These are phyloP conservation scores for Scedosporium apiospermum DNA, from an alignment of 2,329 filamentous ascomycete genomes.

Conservation along the genomic window DNA sequence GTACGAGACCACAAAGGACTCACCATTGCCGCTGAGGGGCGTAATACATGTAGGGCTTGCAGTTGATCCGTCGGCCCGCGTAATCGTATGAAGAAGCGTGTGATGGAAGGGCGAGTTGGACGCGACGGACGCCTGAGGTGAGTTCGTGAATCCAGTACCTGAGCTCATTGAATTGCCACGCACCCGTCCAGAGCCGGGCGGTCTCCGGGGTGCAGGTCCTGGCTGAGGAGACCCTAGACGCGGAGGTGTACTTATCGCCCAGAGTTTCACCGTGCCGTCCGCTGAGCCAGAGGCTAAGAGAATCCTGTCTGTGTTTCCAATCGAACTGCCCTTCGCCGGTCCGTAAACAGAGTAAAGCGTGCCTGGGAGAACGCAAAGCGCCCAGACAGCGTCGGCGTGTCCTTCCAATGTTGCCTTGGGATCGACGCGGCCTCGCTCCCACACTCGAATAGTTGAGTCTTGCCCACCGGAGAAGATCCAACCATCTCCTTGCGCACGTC, in stretches of 20 bases:
- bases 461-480: conserved; percentile 99
- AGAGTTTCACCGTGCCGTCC: conserved; percentile 85
- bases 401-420: conserved; percentile 91
- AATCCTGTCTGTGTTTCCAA: conserved; percentile 76
- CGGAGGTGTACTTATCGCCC: conserved; percentile 87
- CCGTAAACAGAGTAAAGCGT: conserved; percentile 76
- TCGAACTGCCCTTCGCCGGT: conserved; percentile 49
- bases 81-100: conserved; percentile 79
- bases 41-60: conserved; percentile 86
- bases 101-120: conserved; percentile 81
- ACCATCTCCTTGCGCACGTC: conserved; percentile 79
- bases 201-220: conserved; percentile 48
- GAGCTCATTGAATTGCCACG: conserved; percentile 90
- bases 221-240: conserved; percentile 74
- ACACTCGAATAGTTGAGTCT: conserved; percentile 85
- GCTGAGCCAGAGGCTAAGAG: conserved; percentile 85
- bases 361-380: conserved; percentile 81
- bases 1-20: conserved; percentile 89
- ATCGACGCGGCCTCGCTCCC: conserved; percentile 90
- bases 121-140: conserved; percentile 79
- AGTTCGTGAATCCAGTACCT: conserved; percentile 82
- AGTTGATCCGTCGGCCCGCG: conserved; percentile 52
- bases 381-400: conserved; percentile 94
- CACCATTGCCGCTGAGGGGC: conserved; percentile 72
- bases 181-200: conserved; percentile 58